Conservation (phyloP, 345 rosid genomes). For the Populus alba region DNA sequence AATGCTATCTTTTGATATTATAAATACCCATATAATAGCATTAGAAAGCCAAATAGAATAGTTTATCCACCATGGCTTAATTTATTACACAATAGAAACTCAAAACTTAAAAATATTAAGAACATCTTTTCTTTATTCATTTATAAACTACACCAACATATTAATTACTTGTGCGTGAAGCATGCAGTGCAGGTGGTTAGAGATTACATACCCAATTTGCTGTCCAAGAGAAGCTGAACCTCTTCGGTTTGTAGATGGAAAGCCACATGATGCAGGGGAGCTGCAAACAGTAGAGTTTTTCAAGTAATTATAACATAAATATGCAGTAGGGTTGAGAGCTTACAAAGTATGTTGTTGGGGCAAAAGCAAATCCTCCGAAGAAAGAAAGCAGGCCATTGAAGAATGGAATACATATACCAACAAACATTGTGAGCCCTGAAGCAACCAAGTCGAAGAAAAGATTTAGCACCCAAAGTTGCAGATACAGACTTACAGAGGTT, state of each 20-base stretch:
- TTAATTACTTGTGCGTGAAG: not conserved
- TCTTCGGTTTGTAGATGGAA: slow-evolving; percentile 58
- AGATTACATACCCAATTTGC: slow-evolving; percentile 59
- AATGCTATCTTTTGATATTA: no score
- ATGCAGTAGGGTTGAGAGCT: slow-evolving; percentile 4
- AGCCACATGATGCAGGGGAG: slow-evolving; percentile 85
- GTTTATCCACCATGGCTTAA: no score
- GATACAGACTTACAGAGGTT: not conserved
- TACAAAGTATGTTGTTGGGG: slow-evolving; percentile 78
- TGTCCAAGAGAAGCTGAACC: slow-evolving; percentile 56
- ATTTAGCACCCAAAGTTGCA: not conserved
- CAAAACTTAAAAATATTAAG: no score
- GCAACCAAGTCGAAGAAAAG: not conserved
- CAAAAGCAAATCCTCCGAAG: slow-evolving; percentile 87
- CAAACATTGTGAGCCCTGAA: slow-evolving; percentile 69
- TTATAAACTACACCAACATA: no score
- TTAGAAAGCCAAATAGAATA: no score
- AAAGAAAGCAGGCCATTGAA: slow-evolving; percentile 77
- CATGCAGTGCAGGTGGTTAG: not conserved
- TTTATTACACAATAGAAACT: no score
- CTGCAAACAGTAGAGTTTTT: slow-evolving; percentile 26
- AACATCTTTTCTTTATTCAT: no score
- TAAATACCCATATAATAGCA: no score
- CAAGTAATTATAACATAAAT: not conserved
- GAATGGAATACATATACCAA: slow-evolving; percentile 65